These are phyloP conservation scores for Hypoxylon sp. DNA, from an alignment of 2,329 filamentous ascomycete species.

Conservation along the genomic window DNA sequence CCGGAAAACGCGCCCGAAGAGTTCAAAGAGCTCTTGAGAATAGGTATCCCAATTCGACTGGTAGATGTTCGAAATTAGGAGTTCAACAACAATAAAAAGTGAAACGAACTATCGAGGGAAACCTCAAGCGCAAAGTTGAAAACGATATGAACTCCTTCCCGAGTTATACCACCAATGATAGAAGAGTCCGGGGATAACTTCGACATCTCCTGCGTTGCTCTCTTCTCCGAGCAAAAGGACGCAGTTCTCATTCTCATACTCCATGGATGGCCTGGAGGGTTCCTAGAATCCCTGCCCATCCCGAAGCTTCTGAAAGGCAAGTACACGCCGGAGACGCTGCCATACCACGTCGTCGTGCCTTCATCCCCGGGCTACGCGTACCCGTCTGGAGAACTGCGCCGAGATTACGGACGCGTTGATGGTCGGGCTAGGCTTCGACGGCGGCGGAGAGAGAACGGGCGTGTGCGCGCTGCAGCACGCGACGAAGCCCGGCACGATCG, in stretches of 20 bases:
- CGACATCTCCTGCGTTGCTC: conserved; percentile 60
- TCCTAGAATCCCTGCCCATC: conserved; percentile 63
- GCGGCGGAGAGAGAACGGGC: no score
- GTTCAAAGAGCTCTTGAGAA: conserved; percentile 6
- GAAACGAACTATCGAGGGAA: neutral
- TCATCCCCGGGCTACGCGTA: conserved; percentile 63
- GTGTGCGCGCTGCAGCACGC: conserved; percentile 62
- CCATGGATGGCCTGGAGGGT: conserved; percentile 64
- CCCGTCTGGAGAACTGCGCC: conserved; percentile 54
- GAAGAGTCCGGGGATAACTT: conserved; percentile 47
- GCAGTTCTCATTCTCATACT: conserved; percentile 60
- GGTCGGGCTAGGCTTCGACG: conserved; percentile 59
- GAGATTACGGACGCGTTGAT: conserved; percentile 60
- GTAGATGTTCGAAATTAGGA: neutral
- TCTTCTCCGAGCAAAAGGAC: conserved; percentile 59
- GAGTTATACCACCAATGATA: conserved; percentile 54
- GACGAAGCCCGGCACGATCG: conserved; percentile 63
- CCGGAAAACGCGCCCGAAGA: conserved; percentile 2
- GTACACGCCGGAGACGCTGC: conserved; percentile 58
- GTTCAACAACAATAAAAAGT: neutral
- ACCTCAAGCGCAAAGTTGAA: conserved; percentile 53
- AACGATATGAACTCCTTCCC: conserved; percentile 56
- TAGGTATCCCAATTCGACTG: conserved; percentile 3
- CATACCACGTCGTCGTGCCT: conserved; percentile 65
- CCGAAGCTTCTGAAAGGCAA: conserved; percentile 55